Evolutionary conservation across 805 yeast species (phyloP), one percentile per base, ranked within the genome.

Genomic region (Metschnikowia lochheadii): DNA sequence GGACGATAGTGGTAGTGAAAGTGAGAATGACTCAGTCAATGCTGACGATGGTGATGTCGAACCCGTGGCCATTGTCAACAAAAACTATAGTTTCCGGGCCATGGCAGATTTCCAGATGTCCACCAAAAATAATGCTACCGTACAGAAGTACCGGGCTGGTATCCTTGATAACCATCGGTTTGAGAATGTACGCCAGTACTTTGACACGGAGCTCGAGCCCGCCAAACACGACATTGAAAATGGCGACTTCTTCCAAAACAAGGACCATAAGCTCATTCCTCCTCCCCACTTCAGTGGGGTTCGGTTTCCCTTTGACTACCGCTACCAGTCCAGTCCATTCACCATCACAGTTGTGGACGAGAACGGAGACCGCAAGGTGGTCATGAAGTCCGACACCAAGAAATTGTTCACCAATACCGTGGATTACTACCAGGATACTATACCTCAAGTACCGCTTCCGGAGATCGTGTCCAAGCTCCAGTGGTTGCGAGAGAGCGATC

Each of bases 61-160:
- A 41, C 92, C 96, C 0, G 76, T 80, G 4, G 90, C 85, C 0
- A 77, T 89, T 17, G 73, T 89, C 17, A 81, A 82, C 58, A 78
- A 81, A 51, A 85, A 84, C 15, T 84, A 83, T 61, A 78, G 86
- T 55, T 92, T 92, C 65, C 79, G 96, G 57, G 89, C 87, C 56
- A 80, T 90, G 77, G 84, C 92, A 0, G 98, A 91, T 67, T 92
- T 89, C 65, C 98, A 94, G 64, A 78, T 80, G 55, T 71, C 80
- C 32, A 79, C 89, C 11, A 78, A 77, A 45, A 77, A 80, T 57
- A 84, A 85, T 13, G 63, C 56, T 2, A 51, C 62, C 23, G 64
- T 49, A 52, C 65, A 70, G 52, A 66, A 63, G 13, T 69, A 67
- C 56, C 64, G 65, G 41, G 46, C 54, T 5, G 51, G 60, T 5